Evolutionary conservation across 2,329 filamentous ascomycete genomes (phyloP).

Genomic region (Trichoderma koningiopsis): DNA sequence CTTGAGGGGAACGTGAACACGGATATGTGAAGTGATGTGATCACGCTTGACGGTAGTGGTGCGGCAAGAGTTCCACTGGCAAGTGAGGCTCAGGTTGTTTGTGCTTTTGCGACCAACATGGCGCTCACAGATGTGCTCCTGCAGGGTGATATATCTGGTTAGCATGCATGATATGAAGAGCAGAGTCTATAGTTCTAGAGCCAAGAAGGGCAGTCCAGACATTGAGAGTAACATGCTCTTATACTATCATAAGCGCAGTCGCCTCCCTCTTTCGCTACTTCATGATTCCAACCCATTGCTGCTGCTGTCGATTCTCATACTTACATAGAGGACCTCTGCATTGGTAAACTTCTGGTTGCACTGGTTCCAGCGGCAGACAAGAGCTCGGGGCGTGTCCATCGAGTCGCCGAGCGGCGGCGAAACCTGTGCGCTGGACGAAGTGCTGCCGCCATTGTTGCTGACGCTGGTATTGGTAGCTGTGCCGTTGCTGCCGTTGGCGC

Average conservation of each 20-base stretch:
- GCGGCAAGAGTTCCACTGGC: constrained; percentile 94
- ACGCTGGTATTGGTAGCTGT: neutral
- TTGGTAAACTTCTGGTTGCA: constrained; percentile 61
- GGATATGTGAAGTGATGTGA: constrained; percentile 98
- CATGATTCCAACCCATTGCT: too few relatives aligned
- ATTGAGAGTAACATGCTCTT: neutral
- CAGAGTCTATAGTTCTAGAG: neutral
- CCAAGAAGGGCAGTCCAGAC: neutral
- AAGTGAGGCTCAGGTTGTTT: constrained; percentile 96
- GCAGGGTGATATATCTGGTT: neutral
- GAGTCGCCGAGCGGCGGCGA: constrained; percentile 7
- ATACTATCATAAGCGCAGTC: neutral
- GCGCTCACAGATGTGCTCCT: constrained; percentile 98
- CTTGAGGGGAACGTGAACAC: constrained; percentile 97
- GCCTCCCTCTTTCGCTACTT: neutral
- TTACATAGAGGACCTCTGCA: constrained; percentile 63
- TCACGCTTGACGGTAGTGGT: constrained; percentile 98
- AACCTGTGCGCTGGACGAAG: neutral
- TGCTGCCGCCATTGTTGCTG: constrained; percentile 14
- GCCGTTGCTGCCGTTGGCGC: constrained; percentile 15
- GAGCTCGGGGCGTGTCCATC: constrained; percentile 29
- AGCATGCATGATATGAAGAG: neutral
- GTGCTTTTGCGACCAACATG: constrained; percentile 99
- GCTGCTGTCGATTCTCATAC: constrained; percentile 32
- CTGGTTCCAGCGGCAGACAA: constrained; percentile 62